A percentile compares a stretch with the other conserved stretches of the same genome.
Conservation (phyloP, 768 basidiomycete species). For the Porphyrellus cyaneotinctus region DNA sequence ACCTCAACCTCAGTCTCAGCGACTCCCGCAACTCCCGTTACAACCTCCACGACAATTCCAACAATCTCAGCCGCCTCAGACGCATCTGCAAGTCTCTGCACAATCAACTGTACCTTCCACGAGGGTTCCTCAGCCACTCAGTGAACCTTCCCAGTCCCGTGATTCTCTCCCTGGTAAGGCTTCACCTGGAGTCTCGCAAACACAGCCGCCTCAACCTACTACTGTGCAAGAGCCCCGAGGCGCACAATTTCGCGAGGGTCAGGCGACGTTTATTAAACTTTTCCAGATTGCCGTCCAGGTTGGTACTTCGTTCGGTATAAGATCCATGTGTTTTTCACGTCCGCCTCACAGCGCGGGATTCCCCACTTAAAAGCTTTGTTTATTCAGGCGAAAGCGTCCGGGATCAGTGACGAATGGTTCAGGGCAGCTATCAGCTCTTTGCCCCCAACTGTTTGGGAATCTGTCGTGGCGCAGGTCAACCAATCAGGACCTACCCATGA, state of each 20-base stretch:
- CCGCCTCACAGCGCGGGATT: constrained; percentile 13
- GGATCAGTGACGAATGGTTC: constrained; percentile 22
- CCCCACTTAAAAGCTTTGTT: constrained; percentile 11
- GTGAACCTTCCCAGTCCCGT: constrained; percentile 1
- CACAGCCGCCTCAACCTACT: neutral
- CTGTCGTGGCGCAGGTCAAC: constrained; percentile 2
- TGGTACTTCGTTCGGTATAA: constrained; percentile 5
- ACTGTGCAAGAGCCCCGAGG: constrained; percentile 8
- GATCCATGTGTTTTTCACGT: constrained; percentile 4
- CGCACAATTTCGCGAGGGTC: neutral
- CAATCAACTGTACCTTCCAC: neutral
- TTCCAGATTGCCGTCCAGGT: constrained; percentile 24
- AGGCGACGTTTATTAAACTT: constrained; percentile 16
- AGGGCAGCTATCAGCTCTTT: constrained; percentile 12
- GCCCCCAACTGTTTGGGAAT: constrained; percentile 14
- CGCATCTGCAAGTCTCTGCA: neutral
- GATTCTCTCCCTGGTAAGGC: neutral
- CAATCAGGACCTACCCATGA: neutral
- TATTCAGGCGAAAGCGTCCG: constrained; percentile 11
- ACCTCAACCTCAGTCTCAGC: neutral
- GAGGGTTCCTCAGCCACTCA: neutral
- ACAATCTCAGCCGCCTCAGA: neutral
- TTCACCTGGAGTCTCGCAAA: neutral
- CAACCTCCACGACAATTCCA: constrained; percentile 2
- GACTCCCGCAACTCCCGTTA: neutral